Base-by-base conservation (phyloP, 176 grass and related monocot species). In the Saccharum officinarum region DNA sequence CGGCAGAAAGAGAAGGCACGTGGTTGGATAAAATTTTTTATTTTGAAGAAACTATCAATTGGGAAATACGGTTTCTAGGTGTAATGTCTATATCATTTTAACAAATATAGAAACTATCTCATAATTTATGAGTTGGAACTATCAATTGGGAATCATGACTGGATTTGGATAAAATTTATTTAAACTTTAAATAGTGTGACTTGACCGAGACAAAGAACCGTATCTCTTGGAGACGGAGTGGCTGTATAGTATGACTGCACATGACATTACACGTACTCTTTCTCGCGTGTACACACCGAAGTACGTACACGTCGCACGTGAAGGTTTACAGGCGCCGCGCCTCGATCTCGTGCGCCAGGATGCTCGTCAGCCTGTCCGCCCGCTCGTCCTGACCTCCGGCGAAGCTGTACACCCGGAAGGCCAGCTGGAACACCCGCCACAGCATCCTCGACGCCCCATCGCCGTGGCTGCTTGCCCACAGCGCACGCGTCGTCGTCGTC, bases 321-420 rank as follows among this genome's bases (percentile, higher is more conserved):
- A 61, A 61, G 22, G 3, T 25, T 67, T 67, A 86, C 34, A 66
- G 22, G 22, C 80, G 84, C 28, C 46, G 83, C 20, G 73, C 82
- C 61, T 94, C 89, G 67, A 94, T 94, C 73, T 94, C 84, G 22
- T 25, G 80, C 54, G 89, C 89, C 23, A 94, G 88, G 49, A 82
- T 66, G 41, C 34, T 67, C 5, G 92, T 85, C 77, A 92, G 59
- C 82, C 41, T 78, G 82, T 94, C 89, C 2, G 92, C 92, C 13
- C 87, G 86, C 18, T 92, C 92, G 69, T 94, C 89, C 79, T 92
- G 92, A 6, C 87, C 92, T 22, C 92, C 92, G 36, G 89, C 89
- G 76, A 92, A 94, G 26, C 83, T 92, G 69, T 92, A 92, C 8
- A 94, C 87, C 52, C 87, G 81, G 77, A 92, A 92, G 25, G 89